These are phyloP conservation scores for Talaromyces rugulosus DNA, from an alignment of 2,329 filamentous ascomycete genomes.

Conservation along the genomic window DNA sequence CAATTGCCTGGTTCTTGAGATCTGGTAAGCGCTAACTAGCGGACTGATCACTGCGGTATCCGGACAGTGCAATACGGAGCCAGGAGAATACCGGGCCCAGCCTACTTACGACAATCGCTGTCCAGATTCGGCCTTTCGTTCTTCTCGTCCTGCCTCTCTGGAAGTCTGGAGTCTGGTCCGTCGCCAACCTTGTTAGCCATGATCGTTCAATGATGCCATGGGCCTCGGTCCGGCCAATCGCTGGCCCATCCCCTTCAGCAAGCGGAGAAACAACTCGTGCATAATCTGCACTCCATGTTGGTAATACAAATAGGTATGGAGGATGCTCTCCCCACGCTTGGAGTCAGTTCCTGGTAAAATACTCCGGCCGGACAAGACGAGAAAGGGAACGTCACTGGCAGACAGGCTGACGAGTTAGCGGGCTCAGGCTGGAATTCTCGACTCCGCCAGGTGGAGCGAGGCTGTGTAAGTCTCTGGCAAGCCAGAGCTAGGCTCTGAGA, in stretches of 20 bases:
- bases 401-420: neutral
- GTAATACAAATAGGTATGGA: neutral
- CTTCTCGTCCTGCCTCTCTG: neutral
- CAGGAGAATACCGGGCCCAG: neutral
- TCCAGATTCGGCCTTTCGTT: neutral
- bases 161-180: neutral
- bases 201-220: neutral
- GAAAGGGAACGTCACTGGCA: neutral
- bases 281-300: neutral
- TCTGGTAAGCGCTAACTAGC: neutral
- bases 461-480: neutral
- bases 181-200: neutral
- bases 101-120: neutral
- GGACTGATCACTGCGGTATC: neutral
- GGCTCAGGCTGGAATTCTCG: neutral
- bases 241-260: neutral
- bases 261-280: neutral
- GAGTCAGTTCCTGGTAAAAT: neutral
- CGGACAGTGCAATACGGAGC: no score
- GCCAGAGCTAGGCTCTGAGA: neutral
- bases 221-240: neutral
- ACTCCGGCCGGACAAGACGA: neutral
- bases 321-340: no score
- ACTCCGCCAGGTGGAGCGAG: neutral
- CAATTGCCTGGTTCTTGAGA: neutral